Percentiles rank a stretch among this genome's conserved stretches.
Conservation (phyloP, 352 stramenopile species). For the Pythium phragmiticola region DNA sequence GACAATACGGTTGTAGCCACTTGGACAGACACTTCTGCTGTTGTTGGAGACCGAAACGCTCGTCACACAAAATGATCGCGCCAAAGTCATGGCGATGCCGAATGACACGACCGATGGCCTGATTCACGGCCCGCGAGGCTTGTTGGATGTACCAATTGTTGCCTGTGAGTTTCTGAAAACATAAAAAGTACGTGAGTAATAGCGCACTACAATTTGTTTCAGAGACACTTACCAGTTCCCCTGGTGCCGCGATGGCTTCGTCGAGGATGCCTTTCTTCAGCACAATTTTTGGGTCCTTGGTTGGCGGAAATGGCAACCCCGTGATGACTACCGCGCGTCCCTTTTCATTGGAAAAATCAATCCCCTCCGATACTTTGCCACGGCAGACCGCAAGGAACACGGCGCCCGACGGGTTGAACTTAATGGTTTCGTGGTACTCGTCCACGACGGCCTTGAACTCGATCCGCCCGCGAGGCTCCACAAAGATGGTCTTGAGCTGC, state of each 20-base stretch:
- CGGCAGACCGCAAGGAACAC: constrained; percentile 98
- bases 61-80: constrained; percentile 97
- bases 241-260: constrained; percentile 51
- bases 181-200: constrained; percentile 1
- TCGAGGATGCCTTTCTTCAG: constrained; percentile 98
- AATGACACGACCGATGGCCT: constrained; percentile 99
- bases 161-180: constrained; percentile 85
- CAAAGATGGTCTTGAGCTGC: constrained; percentile 77
- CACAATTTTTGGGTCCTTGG: constrained; percentile 96
- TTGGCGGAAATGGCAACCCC: constrained; percentile 97
- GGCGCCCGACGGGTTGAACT: constrained; percentile 78
- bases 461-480: constrained; percentile 64
- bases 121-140: constrained; percentile 97
- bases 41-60: constrained; percentile 91
- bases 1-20: constrained; percentile 91
- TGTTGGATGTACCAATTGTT: constrained; percentile 99
- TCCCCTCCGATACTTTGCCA: constrained; percentile 97
- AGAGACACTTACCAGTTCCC: constrained; percentile 53
- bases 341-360: constrained; percentile 98
- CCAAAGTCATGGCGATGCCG: constrained; percentile 98
- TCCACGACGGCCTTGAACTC: constrained; percentile 83
- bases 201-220: not conserved
- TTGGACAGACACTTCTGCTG: constrained; percentile 94
- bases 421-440: constrained; percentile 79
- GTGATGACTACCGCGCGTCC: constrained; percentile 98